Conservation (phyloP, 192 early-diverging fungal species). For the Phlyctochytrium arcticum region DNA sequence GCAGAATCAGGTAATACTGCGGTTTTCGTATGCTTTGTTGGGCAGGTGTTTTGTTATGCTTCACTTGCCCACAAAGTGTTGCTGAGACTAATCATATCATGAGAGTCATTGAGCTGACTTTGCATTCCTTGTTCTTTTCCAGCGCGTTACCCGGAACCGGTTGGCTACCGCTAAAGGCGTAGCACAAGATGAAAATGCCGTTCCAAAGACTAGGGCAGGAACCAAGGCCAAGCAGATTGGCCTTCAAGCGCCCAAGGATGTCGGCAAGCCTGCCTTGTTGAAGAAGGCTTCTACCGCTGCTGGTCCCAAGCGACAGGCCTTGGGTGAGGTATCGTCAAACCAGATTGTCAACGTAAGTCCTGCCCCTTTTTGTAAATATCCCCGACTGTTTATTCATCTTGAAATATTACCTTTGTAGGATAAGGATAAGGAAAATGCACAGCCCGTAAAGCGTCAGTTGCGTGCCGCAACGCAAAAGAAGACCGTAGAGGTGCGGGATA, state of each 20-base stretch:
- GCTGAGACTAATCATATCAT: too few relatives aligned
- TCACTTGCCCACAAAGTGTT: too few relatives aligned
- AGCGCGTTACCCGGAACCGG: conserved; percentile 7
- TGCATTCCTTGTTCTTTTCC: background rate
- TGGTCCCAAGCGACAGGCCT: background rate
- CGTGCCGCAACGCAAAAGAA: background rate
- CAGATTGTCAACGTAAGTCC: background rate
- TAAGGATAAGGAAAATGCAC: background rate
- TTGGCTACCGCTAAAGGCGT: background rate
- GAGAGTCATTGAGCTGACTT: background rate
- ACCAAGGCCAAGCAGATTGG: background rate
- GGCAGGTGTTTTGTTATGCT: too few relatives aligned
- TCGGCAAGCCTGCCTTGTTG: background rate
- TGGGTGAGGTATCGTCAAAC: background rate
- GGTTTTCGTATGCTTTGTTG: too few relatives aligned
- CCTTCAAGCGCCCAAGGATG: background rate
- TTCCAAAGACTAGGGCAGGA: conserved; percentile 1
- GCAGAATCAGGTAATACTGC: conserved; percentile 5
- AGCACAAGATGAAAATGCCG: conserved; percentile 6
- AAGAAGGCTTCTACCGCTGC: conserved; percentile 1
- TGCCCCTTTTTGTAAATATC: background rate
- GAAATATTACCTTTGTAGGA: background rate
- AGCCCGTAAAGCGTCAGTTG: background rate
- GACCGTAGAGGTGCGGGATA: background rate
- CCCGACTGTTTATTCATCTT: background rate